Percentiles rank a stretch among this genome's conserved stretches.
Evolutionary conservation across 306 rosid genomes (phyloP).

Genomic region (Erythrophleum fordii): DNA sequence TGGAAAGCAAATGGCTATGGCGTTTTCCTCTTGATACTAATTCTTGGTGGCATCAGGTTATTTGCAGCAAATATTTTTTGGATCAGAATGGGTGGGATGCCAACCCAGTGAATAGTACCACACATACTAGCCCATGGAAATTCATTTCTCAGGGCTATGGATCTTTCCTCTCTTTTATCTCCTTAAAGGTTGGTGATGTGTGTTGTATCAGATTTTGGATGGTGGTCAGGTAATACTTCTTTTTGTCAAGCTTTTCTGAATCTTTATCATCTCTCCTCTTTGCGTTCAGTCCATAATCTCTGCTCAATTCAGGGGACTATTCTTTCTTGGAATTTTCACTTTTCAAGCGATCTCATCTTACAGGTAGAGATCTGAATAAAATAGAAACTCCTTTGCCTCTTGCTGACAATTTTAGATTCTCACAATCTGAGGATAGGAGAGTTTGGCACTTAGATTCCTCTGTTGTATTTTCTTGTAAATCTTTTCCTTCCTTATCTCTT

Average conservation of each 20-base stretch:
- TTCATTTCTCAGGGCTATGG: background rate
- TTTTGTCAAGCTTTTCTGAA: background rate
- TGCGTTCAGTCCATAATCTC: background rate
- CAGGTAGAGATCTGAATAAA: background rate
- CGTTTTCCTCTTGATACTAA: background rate
- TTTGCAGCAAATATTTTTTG: background rate
- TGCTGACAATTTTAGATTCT: too few species aligned
- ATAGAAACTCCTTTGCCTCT: too few species aligned
- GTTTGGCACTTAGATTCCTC: background rate
- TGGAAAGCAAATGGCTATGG: background rate
- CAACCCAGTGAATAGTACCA: background rate
- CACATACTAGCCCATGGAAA: background rate
- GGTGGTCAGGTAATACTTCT: background rate
- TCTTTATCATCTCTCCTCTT: background rate
- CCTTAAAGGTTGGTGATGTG: background rate
- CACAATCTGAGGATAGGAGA: background rate
- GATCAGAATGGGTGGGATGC: background rate
- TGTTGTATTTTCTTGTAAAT: background rate
- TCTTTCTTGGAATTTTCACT: background rate
- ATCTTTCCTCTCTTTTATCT: background rate
- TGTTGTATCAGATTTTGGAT: background rate
- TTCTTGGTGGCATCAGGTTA: background rate
- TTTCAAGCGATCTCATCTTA: background rate
- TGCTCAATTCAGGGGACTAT: background rate
- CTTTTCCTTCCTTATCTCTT: background rate